These are phyloP conservation scores for Backusella mclennaniae DNA, from an alignment of 192 early-diverging fungal species.

Conservation along the genomic window DNA sequence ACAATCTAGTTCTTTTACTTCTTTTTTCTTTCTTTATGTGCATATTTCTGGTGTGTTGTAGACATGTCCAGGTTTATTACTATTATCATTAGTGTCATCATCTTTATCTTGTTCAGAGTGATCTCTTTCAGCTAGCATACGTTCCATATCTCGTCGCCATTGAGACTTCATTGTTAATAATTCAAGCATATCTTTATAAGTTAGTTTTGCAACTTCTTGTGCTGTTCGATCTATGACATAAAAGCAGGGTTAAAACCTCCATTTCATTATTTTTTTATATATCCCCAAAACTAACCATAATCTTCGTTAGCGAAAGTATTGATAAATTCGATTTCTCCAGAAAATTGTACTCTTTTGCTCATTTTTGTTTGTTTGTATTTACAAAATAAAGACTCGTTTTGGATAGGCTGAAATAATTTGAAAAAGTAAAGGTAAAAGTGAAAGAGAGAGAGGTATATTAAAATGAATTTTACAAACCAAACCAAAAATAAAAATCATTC, in stretches of 20 bases:
- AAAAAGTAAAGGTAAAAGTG: neutral
- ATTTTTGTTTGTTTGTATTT: constrained; percentile 1
- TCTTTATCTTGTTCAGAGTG: neutral
- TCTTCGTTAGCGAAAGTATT: constrained; percentile 23
- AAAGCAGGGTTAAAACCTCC: neutral
- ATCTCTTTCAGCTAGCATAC: constrained; percentile 18
- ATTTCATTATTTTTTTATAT: neutral
- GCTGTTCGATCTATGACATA: constrained; percentile 16
- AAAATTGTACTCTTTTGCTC: constrained; percentile 21
- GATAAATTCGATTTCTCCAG: constrained; percentile 18
- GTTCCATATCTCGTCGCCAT: constrained; percentile 25
- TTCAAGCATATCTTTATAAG: constrained; percentile 25
- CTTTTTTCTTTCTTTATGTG: constrained; percentile 6
- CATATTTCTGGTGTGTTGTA: constrained; percentile 11
- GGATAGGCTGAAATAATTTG: neutral
- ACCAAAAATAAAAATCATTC: constrained; percentile 2
- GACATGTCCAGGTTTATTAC: neutral
- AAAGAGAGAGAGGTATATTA: constrained; percentile 8
- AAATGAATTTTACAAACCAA: constrained; percentile 1
- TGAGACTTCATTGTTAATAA: constrained; percentile 23
- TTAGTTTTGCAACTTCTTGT: constrained; percentile 22
- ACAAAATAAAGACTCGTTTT: neutral
- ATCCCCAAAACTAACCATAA: constrained; percentile 17
- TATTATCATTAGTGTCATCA: neutral
- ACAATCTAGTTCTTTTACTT: constrained; percentile 6